Conservation (phyloP, 1,139 yeast species). For the Taiozyma sp. region DNA sequence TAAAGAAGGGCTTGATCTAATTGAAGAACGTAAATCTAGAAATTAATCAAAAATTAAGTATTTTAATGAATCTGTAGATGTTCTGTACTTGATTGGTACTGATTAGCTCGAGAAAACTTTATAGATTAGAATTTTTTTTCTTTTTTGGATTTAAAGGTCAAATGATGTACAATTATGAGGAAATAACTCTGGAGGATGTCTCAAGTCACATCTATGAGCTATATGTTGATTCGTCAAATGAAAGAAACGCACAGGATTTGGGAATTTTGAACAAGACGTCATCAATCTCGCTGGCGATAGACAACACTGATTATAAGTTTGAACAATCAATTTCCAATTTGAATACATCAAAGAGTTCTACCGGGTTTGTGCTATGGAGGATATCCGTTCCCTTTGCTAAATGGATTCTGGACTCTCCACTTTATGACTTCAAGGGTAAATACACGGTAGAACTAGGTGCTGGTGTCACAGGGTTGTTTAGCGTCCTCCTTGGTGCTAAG, state of each 20-base stretch:
- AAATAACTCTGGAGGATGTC: slow-evolving; percentile 26
- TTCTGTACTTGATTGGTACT: too few relatives aligned
- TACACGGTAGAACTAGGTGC: slow-evolving; percentile 58
- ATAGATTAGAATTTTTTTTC: background rate
- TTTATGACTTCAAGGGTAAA: slow-evolving; percentile 15
- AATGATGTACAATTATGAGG: slow-evolving; percentile 14
- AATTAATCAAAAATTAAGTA: too few relatives aligned
- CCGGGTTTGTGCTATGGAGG: slow-evolving; percentile 68
- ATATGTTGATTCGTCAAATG: slow-evolving; percentile 31
- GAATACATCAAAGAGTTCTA: slow-evolving; percentile 40
- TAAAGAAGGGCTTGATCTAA: slow-evolving; percentile 62
- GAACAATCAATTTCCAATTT: slow-evolving; percentile 27
- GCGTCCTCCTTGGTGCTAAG: slow-evolving; percentile 37
- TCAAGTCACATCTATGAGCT: slow-evolving; percentile 46
- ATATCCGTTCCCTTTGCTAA: slow-evolving; percentile 45
- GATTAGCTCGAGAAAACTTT: background rate
- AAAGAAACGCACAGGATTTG: slow-evolving; percentile 30
- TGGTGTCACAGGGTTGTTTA: slow-evolving; percentile 57
- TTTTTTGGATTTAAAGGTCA: too few relatives aligned
- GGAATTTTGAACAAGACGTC: slow-evolving; percentile 41
- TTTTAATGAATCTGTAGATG: too few relatives aligned
- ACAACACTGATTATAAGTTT: slow-evolving; percentile 24
- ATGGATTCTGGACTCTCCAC: slow-evolving; percentile 37
- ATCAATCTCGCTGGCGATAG: slow-evolving; percentile 31
- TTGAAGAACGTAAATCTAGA: background rate